Evolutionary conservation across 176 grass and related monocot genomes (phyloP).

Genomic region (Eleusine indica): DNA sequence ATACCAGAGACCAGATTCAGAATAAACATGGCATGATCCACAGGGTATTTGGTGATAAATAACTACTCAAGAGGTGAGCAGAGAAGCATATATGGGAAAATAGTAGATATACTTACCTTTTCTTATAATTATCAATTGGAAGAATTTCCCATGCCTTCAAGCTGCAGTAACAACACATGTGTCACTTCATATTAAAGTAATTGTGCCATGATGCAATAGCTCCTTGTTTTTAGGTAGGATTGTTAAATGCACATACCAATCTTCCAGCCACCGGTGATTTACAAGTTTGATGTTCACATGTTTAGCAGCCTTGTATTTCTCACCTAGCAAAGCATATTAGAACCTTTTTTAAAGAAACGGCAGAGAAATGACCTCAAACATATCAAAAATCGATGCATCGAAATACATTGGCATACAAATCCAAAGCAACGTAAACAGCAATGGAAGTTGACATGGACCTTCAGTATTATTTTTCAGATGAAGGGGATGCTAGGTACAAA

Average conservation of each 20-base stretch:
- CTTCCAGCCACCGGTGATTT: slow-evolving; percentile 78
- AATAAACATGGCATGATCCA: background rate
- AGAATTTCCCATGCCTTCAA: slow-evolving; percentile 74
- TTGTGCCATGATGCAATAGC: background rate
- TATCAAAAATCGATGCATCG: background rate
- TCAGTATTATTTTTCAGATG: background rate
- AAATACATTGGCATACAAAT: slow-evolving; percentile 4
- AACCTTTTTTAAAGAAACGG: background rate
- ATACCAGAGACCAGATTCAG: slow-evolving; percentile 22
- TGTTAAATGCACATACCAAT: slow-evolving; percentile 51
- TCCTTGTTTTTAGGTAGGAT: background rate
- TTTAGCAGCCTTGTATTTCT: slow-evolving; percentile 73
- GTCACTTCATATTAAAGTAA: slow-evolving; percentile 25
- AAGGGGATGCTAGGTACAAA: background rate
- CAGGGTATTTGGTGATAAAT: background rate
- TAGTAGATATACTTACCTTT: slow-evolving; percentile 48
- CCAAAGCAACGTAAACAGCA: background rate
- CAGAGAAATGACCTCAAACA: background rate
- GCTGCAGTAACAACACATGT: slow-evolving; percentile 39
- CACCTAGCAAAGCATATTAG: slow-evolving; percentile 41
- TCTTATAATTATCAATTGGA: slow-evolving; percentile 60
- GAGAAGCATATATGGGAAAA: background rate
- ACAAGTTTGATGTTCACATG: slow-evolving; percentile 63
- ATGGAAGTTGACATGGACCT: background rate
- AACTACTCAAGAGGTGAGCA: background rate